Conservation (phyloP, 257 asterid species). For the Echites panduratus region DNA sequence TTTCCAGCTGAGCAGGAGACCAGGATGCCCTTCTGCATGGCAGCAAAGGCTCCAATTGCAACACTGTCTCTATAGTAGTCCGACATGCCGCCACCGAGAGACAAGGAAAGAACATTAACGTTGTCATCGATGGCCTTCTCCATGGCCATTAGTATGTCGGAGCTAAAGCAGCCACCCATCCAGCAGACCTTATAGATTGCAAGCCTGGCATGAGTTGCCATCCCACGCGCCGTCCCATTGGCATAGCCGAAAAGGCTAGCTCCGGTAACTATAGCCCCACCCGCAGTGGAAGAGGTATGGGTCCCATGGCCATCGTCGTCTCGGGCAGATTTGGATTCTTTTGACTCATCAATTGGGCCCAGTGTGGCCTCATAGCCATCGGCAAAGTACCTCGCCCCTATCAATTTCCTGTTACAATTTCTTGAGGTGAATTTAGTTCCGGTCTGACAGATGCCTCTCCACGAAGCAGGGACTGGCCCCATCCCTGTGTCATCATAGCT, state of each 20-base stretch:
- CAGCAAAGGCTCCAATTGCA: conserved; percentile 70
- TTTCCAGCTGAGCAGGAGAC: conserved; percentile 89
- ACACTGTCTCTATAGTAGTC: conserved; percentile 56
- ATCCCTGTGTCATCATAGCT: conserved; percentile 69
- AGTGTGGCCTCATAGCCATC: conserved; percentile 68
- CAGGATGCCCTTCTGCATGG: conserved; percentile 78
- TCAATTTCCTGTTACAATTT: conserved; percentile 57
- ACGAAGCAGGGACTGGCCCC: conserved; percentile 55
- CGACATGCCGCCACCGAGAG: conserved; percentile 68
- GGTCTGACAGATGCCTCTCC: conserved; percentile 73
- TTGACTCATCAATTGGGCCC: conserved; percentile 61
- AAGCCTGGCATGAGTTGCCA: conserved; percentile 74
- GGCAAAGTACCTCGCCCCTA: conserved; percentile 73
- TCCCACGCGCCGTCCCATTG: conserved; percentile 81
- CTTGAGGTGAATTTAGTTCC: conserved; percentile 62
- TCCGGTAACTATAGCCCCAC: conserved; percentile 56
- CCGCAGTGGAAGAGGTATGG: conserved; percentile 85
- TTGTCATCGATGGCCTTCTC: conserved; percentile 74
- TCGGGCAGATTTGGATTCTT: conserved; percentile 69
- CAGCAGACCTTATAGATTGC: conserved; percentile 82
- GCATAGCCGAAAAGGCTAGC: conserved; percentile 82
- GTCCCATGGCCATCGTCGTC: conserved; percentile 97
- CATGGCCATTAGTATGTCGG: conserved; percentile 76
- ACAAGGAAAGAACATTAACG: conserved; percentile 65
- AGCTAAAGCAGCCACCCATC: conserved; percentile 75